phyloP scores from a whole-genome alignment of 2,329 filamentous ascomycete species.

The Tolypocladium nubicola region DNA sequence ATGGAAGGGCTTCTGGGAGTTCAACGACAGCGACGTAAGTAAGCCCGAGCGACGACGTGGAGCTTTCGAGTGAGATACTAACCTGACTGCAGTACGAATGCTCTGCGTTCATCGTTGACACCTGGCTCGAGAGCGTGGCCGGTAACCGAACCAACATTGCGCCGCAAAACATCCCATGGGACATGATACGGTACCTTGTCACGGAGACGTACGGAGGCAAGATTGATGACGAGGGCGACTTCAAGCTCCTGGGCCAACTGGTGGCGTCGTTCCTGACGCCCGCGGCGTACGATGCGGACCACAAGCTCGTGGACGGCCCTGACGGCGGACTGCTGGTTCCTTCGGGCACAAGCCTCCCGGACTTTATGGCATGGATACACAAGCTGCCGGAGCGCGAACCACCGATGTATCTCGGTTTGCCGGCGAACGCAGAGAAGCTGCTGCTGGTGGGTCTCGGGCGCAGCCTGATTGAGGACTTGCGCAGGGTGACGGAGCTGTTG shows the following conservation, averaged over 20 bases:
- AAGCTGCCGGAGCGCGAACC: slow-evolving; percentile 89
- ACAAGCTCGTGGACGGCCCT: slow-evolving; percentile 68
- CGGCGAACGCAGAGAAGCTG: slow-evolving; percentile 93
- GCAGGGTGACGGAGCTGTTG: slow-evolving; percentile 74
- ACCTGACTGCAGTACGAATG: slow-evolving; percentile 68
- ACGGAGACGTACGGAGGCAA: slow-evolving; percentile 97
- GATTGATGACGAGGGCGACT: slow-evolving; percentile 86
- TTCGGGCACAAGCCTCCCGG: slow-evolving; percentile 66
- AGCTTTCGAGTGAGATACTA: not conserved
- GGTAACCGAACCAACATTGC: slow-evolving; percentile 85
- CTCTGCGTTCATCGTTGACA: slow-evolving; percentile 89
- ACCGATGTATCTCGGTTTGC: slow-evolving; percentile 86
- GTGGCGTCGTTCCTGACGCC: slow-evolving; percentile 75
- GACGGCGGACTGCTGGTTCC: slow-evolving; percentile 63
- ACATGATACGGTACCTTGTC: slow-evolving; percentile 83
- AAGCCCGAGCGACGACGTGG: not conserved
- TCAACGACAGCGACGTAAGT: slow-evolving; percentile 97
- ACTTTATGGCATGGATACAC: slow-evolving; percentile 89
- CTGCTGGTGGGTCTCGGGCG: slow-evolving; percentile 79
- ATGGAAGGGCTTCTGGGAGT: slow-evolving; percentile 99
- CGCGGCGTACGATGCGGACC: slow-evolving; percentile 82
- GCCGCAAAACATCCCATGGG: slow-evolving; percentile 90
- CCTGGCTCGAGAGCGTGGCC: slow-evolving; percentile 78
- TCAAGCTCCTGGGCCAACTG: slow-evolving; percentile 58
- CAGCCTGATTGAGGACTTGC: slow-evolving; percentile 74